Evolutionary conservation across 2,329 filamentous ascomycete genomes (phyloP), one percentile per base, ranked within the genome.

Genomic region (Aspergillus calidoustus): DNA sequence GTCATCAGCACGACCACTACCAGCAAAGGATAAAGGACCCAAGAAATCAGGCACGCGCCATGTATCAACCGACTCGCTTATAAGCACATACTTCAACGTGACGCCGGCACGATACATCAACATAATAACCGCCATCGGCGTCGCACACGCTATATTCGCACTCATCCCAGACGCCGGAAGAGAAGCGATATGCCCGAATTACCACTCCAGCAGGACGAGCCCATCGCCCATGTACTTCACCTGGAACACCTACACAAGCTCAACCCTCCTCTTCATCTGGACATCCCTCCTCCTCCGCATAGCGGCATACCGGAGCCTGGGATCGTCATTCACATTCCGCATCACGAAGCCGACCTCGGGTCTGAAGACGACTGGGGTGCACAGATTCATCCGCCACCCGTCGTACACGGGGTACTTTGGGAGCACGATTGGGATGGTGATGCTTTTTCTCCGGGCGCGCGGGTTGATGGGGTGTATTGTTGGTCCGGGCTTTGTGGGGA

Each of bases 371-470:
- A 52, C 59, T 3, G 59, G 59, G 0, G 17, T 60, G 3, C 41
- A 56, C 19, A 11, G 53, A 7, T 41, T 52, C 38, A 23, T 60
- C 3, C 59, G 59, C 1, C 52, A 60, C n/a, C 59, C 59, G 13
- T 55, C 59, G 3, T 60, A 60, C 23, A 51, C 53, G 11, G 59
- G 30, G 6, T 1, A 51, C 15, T 9, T 56, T 9, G 19, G 44
- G 8, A 50, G 41, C 6, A 22, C n/a, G 7, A 13, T 38, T 9
- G 31, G 52, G 1, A 28, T 47, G n/a, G 8, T 60, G 8, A 15
- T 46, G 34, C 38, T 52, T 15, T 52, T 55, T 22, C 31, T 46
- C 34, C 52, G 48, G 13, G n/a, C 25, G 7, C 2, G 49, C 17
- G 57, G 57, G 5, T 4, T 54, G 15, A n/a, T 54, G 4, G 57